Percentiles rank a stretch among this genome's conserved stretches.
phyloP scores from a whole-genome alignment of 2,329 filamentous ascomycete genomes.

The Pseudogymnoascus sp. region DNA sequence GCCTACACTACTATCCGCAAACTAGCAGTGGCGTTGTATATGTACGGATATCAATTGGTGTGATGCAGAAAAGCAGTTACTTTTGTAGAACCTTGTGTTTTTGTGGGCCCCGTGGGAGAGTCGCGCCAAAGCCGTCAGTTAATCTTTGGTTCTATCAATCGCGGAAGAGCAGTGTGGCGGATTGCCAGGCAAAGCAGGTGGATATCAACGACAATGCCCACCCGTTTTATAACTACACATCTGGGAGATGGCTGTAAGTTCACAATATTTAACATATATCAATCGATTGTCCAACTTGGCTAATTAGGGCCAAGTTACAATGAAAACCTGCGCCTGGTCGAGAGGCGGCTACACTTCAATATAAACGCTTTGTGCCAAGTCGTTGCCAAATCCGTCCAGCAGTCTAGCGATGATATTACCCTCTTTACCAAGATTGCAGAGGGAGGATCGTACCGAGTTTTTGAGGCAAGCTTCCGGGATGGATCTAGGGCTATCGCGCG shows the following conservation, averaged over 20 bases:
- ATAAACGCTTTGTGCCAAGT: slow-evolving; percentile 20
- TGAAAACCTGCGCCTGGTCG: slow-evolving; percentile 23
- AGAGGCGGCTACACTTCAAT: slow-evolving; percentile 23
- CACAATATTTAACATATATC: slow-evolving; percentile 12
- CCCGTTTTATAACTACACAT: slow-evolving; percentile 24
- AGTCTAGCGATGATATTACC: slow-evolving; percentile 19
- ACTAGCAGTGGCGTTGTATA: neutral
- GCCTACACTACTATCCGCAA: neutral
- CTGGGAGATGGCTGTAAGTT: slow-evolving; percentile 25
- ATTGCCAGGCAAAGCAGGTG: slow-evolving; percentile 11
- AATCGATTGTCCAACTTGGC: slow-evolving; percentile 10
- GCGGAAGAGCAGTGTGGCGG: slow-evolving; percentile 14
- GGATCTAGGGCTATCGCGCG: slow-evolving; percentile 16
- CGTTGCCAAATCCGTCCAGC: slow-evolving; percentile 22
- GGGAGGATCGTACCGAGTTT: slow-evolving; percentile 25
- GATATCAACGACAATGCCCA: slow-evolving; percentile 19
- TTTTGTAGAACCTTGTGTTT: slow-evolving; percentile 11
- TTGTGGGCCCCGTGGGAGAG: slow-evolving; percentile 11
- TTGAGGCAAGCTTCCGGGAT: slow-evolving; percentile 21
- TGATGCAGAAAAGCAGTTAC: slow-evolving; percentile 15
- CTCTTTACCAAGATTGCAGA: slow-evolving; percentile 24
- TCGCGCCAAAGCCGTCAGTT: neutral
- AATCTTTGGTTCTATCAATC: slow-evolving; percentile 4
- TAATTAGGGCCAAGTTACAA: slow-evolving; percentile 21
- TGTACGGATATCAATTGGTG: neutral